These are phyloP conservation scores for Boletales sp. DNA, from an alignment of 768 basidiomycete genomes.

Conservation along the genomic window DNA sequence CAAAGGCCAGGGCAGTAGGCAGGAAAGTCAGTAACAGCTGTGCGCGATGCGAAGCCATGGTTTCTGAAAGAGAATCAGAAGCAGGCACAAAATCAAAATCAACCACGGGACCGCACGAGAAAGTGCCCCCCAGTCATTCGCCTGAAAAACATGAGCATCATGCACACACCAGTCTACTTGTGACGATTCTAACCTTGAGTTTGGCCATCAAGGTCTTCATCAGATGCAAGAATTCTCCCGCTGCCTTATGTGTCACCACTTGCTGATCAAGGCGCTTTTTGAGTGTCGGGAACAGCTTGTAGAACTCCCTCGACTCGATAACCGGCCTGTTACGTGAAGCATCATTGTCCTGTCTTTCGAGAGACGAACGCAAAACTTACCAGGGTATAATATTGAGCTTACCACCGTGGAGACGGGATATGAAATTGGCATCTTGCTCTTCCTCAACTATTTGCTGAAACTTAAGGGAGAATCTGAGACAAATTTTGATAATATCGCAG, in stretches of 20 bases:
- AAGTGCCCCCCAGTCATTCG: constrained; percentile 61
- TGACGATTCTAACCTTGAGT: constrained; percentile 42
- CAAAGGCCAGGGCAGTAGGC: constrained; percentile 45
- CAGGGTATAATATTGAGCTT: constrained; percentile 57
- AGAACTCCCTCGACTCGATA: constrained; percentile 60
- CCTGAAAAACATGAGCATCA: constrained; percentile 30
- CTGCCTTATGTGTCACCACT: constrained; percentile 43
- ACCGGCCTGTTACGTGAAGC: constrained; percentile 35
- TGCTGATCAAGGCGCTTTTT: constrained; percentile 48
- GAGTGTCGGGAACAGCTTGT: constrained; percentile 45
- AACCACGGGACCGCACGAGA: constrained; percentile 40
- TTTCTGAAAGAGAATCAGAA: constrained; percentile 31
- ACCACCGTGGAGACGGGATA: constrained; percentile 53
- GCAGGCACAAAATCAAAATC: neutral
- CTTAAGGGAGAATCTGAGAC: constrained; percentile 48
- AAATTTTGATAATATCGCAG: neutral
- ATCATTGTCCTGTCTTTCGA: neutral
- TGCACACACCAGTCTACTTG: neutral
- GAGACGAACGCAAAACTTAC: constrained; percentile 16
- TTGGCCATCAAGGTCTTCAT: constrained; percentile 66
- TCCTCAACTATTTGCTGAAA: constrained; percentile 57
- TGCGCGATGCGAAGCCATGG: constrained; percentile 43
- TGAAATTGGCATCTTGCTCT: constrained; percentile 60
- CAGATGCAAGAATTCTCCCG: constrained; percentile 51
- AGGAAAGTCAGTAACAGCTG: constrained; percentile 40